phyloP scores from a whole-genome alignment of 208 protist genomes.

The Crithidia brevicula region DNA sequence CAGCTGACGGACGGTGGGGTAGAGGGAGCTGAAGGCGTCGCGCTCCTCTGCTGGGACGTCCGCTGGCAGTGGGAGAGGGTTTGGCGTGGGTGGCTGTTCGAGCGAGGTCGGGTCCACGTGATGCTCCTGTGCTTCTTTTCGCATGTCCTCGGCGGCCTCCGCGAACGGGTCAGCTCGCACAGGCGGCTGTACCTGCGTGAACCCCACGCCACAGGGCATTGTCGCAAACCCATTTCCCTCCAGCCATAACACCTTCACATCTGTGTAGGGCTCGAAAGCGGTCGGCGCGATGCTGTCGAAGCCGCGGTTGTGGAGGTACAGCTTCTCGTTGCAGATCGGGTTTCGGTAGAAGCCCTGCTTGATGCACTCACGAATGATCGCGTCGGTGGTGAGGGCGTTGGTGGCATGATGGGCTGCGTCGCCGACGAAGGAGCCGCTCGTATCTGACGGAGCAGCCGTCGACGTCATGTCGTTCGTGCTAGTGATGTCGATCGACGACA shows the following conservation, averaged over 20 bases:
- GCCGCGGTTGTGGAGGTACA: constrained; percentile 94
- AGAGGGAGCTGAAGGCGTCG: constrained; percentile 84
- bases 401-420: constrained; percentile 6
- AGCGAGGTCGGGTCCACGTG: constrained; percentile 22
- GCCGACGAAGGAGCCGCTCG: constrained; percentile 24
- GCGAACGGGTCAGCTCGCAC: constrained; percentile 36
- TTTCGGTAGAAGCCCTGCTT: constrained; percentile 89
- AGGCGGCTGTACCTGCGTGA: constrained; percentile 47
- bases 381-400: constrained; percentile 70
- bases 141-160: constrained; percentile 13
- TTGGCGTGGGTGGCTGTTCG: neutral
- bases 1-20: constrained; percentile 87
- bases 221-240: constrained; percentile 88
- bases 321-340: constrained; percentile 93
- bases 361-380: constrained; percentile 88
- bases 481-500: constrained; percentile 37
- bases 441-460: constrained; percentile 27
- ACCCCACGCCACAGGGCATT: constrained; percentile 64
- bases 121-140: constrained; percentile 14
- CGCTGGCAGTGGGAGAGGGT: constrained; percentile 17
- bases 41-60: constrained; percentile 30
- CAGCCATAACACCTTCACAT: constrained; percentile 94
- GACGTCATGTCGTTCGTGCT: constrained; percentile 69
- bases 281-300: constrained; percentile 82
- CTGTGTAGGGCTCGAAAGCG: constrained; percentile 85